Evolutionary conservation across 129 eudicot species (phyloP).

Genomic region (Centaurea solstitialis): DNA sequence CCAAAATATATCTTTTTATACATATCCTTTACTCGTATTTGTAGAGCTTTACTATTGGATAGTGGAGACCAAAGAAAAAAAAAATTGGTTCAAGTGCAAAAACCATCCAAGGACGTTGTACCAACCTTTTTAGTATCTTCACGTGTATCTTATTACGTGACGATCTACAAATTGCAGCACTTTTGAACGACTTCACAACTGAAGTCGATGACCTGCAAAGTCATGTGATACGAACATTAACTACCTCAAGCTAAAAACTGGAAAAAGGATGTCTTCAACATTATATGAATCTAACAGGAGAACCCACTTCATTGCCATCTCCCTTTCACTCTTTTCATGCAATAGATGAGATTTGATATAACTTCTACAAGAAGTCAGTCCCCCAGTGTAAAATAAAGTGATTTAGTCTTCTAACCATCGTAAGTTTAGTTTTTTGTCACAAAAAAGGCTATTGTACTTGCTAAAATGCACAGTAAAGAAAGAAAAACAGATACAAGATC

Average conservation of each 20-base stretch:
- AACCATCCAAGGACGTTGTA: not conserved
- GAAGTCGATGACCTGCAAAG: conserved; percentile 35
- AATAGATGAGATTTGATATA: conserved; percentile 10
- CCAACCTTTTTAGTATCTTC: conserved; percentile 37
- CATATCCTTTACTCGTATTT: not conserved
- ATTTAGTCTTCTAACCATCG: not conserved
- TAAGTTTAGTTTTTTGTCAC: not conserved
- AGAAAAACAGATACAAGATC: not conserved
- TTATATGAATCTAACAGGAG: not conserved
- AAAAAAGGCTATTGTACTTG: not conserved
- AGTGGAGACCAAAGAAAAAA: not conserved
- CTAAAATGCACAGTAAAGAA: not conserved
- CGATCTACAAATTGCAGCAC: conserved; percentile 27
- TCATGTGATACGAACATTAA: not conserved
- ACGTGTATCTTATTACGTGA: conserved; percentile 26
- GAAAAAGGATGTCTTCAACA: not conserved
- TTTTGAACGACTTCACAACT: conserved; percentile 33
- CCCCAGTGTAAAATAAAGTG: not conserved
- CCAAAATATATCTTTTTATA: not conserved
- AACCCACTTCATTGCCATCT: conserved; percentile 30
- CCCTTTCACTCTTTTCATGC: conserved; percentile 23
- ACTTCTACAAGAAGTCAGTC: conserved; percentile 3
- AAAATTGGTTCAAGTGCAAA: not conserved
- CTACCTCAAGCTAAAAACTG: not conserved
- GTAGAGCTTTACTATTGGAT: not conserved